phyloP scores from a whole-genome alignment of 306 rosid species.

The Canavalia gladiata region DNA sequence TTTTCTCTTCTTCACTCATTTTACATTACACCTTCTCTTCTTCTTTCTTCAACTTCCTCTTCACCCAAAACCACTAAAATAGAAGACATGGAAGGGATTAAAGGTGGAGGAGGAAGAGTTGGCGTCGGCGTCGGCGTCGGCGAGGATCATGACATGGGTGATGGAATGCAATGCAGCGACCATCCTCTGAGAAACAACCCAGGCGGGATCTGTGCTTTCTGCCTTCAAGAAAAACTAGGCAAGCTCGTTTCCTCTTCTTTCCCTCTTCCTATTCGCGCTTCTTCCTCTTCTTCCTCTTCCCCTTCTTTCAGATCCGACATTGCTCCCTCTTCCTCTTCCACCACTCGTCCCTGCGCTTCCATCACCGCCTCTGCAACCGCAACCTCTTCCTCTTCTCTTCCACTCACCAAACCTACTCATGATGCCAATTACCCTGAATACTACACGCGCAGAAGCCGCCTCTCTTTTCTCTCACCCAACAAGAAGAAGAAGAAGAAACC shows the following conservation, averaged over 20 bases:
- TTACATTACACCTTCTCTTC: slow-evolving; percentile 44
- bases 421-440: slow-evolving; percentile 41
- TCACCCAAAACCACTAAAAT: too few species aligned
- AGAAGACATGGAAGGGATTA: slow-evolving; percentile 46
- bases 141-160: slow-evolving; percentile 70
- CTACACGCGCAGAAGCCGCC: slow-evolving; percentile 58
- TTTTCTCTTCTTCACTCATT: slow-evolving; percentile 39
- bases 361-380: not conserved
- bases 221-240: slow-evolving; percentile 96
- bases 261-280: slow-evolving; percentile 70
- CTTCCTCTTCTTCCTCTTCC: slow-evolving; percentile 80
- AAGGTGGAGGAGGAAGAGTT: slow-evolving; percentile 60
- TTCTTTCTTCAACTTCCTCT: too few species aligned
- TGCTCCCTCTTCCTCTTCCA: slow-evolving; percentile 23
- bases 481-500: slow-evolving; percentile 69
- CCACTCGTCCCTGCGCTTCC: slow-evolving; percentile 26
- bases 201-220: slow-evolving; percentile 95
- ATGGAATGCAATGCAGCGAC: slow-evolving; percentile 89
- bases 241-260: slow-evolving; percentile 87
- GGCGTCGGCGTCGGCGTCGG: slow-evolving; percentile 56
- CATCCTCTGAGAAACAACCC: slow-evolving; percentile 87
- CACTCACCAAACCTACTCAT: slow-evolving; percentile 6
- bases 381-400: slow-evolving; percentile 51
- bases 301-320: slow-evolving; percentile 80
- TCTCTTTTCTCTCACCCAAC: slow-evolving; percentile 73